Percentiles rank a stretch among this genome's conserved stretches.
Evolutionary conservation across 164 flowering plant genomes (phyloP).

Genomic region (Aristolochia fimbriata): DNA sequence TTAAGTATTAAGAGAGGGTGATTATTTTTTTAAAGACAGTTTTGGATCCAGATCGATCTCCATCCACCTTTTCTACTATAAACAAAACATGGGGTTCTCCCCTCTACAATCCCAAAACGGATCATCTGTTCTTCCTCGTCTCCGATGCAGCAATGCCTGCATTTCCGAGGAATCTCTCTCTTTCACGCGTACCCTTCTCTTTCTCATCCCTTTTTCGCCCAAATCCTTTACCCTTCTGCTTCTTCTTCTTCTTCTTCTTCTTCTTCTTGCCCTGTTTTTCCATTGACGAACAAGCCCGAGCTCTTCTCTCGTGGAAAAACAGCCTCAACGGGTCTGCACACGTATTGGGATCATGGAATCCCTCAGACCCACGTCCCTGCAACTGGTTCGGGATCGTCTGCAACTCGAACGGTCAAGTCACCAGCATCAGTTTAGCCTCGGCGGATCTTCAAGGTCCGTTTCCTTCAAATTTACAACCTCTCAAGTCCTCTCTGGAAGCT

Average conservation of each 20-base stretch:
- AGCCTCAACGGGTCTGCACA: conserved; percentile 42
- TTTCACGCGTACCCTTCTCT: conserved; percentile 18
- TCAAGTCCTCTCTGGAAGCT: conserved; percentile 37
- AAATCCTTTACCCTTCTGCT: conserved; percentile 20
- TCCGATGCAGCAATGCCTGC: conserved; percentile 50
- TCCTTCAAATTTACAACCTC: conserved; percentile 56
- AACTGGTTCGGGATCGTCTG: conserved; percentile 69
- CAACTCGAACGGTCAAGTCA: conserved; percentile 39
- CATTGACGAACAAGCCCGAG: conserved; percentile 67
- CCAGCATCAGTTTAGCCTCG: conserved; percentile 39
- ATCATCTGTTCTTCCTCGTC: conserved; percentile 28
- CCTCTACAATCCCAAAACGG: conserved; percentile 76
- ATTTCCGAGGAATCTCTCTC: conserved; percentile 34
- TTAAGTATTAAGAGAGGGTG: neutral
- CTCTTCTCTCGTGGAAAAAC: conserved; percentile 71
- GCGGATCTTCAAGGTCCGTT: conserved; percentile 57
- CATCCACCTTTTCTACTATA: conserved; percentile 67
- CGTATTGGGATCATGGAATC: conserved; percentile 49
- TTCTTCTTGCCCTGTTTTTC: conserved; percentile 30
- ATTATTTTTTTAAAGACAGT: conserved; percentile 11
- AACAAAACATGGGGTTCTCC: conserved; percentile 92
- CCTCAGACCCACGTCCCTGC: conserved; percentile 51
- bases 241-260: conserved; percentile 25
- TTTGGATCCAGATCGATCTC: conserved; percentile 80
- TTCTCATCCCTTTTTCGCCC: conserved; percentile 16